Percentiles rank a stretch among this genome's conserved stretches.
Conservation (phyloP, 371 early-diverging fungal genomes). For the Zancudomyces culisetae region DNA sequence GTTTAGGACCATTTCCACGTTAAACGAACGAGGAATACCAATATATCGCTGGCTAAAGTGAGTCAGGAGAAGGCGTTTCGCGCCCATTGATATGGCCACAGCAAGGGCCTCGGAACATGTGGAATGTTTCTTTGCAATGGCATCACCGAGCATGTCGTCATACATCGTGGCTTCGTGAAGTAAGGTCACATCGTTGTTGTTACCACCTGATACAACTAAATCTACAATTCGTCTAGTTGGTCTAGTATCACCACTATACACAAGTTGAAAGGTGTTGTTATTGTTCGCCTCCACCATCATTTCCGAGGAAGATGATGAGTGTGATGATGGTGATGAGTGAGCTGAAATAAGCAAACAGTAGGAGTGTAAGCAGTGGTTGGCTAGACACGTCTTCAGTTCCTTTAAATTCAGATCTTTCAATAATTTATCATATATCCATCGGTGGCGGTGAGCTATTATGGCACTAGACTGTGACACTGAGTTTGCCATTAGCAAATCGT, state of each 20-base stretch:
- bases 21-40: not conserved
- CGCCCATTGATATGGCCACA: conserved; percentile 63
- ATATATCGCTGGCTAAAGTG: conserved; percentile 97
- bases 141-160: conserved; percentile 59
- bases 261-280: conserved; percentile 39
- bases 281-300: too few species aligned
- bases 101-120: conserved; percentile 78
- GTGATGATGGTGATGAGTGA: conserved; percentile 29
- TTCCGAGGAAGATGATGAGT: too few species aligned
- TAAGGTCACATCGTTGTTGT: conserved; percentile 47
- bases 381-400: conserved; percentile 40
- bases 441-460: not conserved
- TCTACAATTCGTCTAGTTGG: conserved; percentile 59
- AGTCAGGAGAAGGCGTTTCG: conserved; percentile 69
- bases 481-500: conserved; percentile 5
- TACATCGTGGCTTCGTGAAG: conserved; percentile 97
- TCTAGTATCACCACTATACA: conserved; percentile 93
- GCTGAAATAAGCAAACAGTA: conserved; percentile 55
- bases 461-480: not conserved
- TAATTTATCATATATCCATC: conserved; percentile 11
- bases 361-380: conserved; percentile 60
- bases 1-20: conserved; percentile 3
- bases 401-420: conserved; percentile 28
- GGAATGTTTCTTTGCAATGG: conserved; percentile 69
- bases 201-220: conserved; percentile 35